These are phyloP conservation scores for Pestalotiopsis sp. DNA, from an alignment of 2,329 filamentous ascomycete species.

Conservation along the genomic window DNA sequence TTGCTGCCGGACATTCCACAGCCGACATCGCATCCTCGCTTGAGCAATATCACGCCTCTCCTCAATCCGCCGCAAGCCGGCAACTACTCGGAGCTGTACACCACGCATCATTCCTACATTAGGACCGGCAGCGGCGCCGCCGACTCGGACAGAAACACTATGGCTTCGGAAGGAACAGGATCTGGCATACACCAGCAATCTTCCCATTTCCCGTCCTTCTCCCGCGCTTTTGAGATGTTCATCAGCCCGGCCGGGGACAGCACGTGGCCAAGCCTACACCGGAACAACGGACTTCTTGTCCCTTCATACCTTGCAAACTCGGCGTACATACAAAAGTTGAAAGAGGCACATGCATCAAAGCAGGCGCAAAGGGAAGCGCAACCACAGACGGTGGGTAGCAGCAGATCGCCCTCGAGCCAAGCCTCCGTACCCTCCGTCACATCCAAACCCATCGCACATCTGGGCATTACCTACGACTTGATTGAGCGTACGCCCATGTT, in stretches of 20 bases:
- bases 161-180: slow-evolving; percentile 24
- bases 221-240: slow-evolving; percentile 55
- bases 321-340: slow-evolving; percentile 75
- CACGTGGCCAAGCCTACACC: slow-evolving; percentile 28
- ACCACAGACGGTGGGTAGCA: slow-evolving; percentile 43
- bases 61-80: slow-evolving; percentile 48
- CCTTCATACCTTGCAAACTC: slow-evolving; percentile 83
- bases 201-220: slow-evolving; percentile 46
- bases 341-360: slow-evolving; percentile 68
- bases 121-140: slow-evolving; percentile 26
- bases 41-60: slow-evolving; percentile 54
- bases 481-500: slow-evolving; percentile 70
- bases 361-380: slow-evolving; percentile 51
- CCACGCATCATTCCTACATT: slow-evolving; percentile 23
- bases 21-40: slow-evolving; percentile 32
- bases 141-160: slow-evolving; percentile 34
- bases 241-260: slow-evolving; percentile 29
- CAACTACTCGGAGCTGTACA: slow-evolving; percentile 32
- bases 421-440: slow-evolving; percentile 50
- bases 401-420: slow-evolving; percentile 17
- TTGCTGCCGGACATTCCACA: slow-evolving; percentile 39
- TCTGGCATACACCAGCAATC: slow-evolving; percentile 26
- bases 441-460: slow-evolving; percentile 62
- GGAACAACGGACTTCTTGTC: slow-evolving; percentile 65
- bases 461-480: slow-evolving; percentile 81